Percentiles rank a stretch among this genome's conserved stretches.
phyloP scores from a whole-genome alignment of 2,329 filamentous ascomycete genomes.

The Pyrenochaeta sp. region DNA sequence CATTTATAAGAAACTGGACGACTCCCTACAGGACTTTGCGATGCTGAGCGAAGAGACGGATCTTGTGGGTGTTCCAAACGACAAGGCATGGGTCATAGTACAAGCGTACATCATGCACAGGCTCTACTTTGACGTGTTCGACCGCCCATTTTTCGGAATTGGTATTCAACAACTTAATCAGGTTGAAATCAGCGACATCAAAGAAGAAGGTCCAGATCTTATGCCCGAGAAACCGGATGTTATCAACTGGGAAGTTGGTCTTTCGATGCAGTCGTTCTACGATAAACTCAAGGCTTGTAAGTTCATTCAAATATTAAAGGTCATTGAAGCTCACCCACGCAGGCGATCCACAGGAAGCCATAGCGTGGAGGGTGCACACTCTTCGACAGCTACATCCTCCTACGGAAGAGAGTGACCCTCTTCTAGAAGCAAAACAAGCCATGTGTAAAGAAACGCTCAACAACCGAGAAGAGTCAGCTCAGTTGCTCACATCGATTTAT shows the following conservation, averaged over 20 bases:
- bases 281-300: background rate
- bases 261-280: background rate
- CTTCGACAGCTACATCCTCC: background rate
- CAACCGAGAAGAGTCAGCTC: background rate
- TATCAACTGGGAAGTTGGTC: background rate
- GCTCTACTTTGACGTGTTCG: background rate
- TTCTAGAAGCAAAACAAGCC: background rate
- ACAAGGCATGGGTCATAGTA: background rate
- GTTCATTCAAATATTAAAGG: background rate
- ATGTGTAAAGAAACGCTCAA: background rate
- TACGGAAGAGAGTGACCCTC: background rate
- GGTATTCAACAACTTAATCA: background rate
- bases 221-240: background rate
- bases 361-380: background rate
- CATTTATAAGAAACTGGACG: background rate
- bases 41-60: background rate
- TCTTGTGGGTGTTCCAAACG: background rate
- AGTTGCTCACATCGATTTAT: background rate
- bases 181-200: background rate
- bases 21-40: background rate
- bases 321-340: background rate
- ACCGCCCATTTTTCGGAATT: background rate
- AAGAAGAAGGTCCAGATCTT: background rate
- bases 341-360: background rate
- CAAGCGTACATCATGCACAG: background rate